phyloP scores from a whole-genome alignment of 2,329 filamentous ascomycete genomes.

The Fusarium armeniacum region DNA sequence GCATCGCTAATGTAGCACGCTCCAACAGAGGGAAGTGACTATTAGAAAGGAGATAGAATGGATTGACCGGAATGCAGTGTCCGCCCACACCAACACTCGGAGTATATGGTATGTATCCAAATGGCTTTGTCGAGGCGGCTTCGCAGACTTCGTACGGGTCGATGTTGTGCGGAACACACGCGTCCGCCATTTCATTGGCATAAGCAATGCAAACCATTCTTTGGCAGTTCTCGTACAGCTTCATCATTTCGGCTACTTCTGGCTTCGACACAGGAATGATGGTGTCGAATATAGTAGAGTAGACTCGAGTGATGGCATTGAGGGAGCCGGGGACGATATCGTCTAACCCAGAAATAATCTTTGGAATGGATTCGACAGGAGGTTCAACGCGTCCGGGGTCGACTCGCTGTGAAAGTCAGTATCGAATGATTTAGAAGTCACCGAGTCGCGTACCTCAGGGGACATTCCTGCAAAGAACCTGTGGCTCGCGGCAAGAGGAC shows the following conservation, averaged over 20 bases:
- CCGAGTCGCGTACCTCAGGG: constrained; percentile 51
- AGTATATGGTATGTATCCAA: constrained; percentile 63
- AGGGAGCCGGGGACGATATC: constrained; percentile 60
- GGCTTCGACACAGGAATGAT: constrained; percentile 63
- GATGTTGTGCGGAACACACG: constrained; percentile 60
- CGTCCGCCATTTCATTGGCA: constrained; percentile 68
- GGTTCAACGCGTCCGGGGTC: constrained; percentile 64
- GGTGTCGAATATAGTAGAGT: constrained; percentile 60
- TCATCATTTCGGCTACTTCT: constrained; percentile 69
- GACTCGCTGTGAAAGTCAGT: constrained; percentile 55
- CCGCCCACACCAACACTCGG: constrained; percentile 66
- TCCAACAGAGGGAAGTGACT: constrained; percentile 62
- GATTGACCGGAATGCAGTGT: constrained; percentile 69
- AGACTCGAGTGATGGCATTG: constrained; percentile 58
- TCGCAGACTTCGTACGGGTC: constrained; percentile 64
- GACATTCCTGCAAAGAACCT: constrained; percentile 64
- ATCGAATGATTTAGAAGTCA: rapidly evolving
- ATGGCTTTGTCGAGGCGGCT: constrained; percentile 65
- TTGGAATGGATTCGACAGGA: constrained; percentile 61
- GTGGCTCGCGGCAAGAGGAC: constrained; percentile 57
- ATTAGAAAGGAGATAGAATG: constrained; percentile 64
- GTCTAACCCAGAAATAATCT: constrained; percentile 66
- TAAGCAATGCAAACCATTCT: constrained; percentile 68
- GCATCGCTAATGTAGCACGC: constrained; percentile 59
- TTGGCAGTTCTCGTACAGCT: constrained; percentile 70